Conservation (phyloP, 768 basidiomycete genomes). For the Multifurca ochricompacta region DNA sequence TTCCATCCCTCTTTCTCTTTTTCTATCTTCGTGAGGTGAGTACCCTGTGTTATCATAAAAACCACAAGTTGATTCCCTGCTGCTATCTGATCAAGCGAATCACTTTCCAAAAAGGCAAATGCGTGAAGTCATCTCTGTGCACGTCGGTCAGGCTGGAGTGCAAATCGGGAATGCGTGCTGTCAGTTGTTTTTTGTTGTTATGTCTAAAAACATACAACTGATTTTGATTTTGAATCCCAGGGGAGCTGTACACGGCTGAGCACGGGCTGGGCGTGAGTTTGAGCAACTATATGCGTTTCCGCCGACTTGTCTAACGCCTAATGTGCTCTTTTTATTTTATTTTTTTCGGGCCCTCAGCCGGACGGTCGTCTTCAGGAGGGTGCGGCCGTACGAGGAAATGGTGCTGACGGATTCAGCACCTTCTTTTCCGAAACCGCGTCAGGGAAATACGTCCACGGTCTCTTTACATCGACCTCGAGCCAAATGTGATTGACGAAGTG, state of each 20-base stretch:
- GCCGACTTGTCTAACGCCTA: constrained; percentile 39
- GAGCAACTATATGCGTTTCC: constrained; percentile 21
- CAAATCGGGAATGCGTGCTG: constrained; percentile 99
- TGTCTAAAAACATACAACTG: too few species aligned
- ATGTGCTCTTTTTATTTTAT: constrained; percentile 40
- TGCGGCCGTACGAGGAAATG: constrained; percentile 50
- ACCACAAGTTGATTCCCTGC: not conserved
- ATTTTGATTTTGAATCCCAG: too few species aligned
- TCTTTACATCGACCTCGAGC: constrained; percentile 95
- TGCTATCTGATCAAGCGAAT: not conserved
- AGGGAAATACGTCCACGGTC: constrained; percentile 98
- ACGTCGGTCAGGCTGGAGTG: constrained; percentile 98
- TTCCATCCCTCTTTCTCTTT: not conserved
- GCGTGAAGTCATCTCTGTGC: constrained; percentile 97
- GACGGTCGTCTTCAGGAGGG: constrained; percentile 85
- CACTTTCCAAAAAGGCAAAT: constrained; percentile 35
- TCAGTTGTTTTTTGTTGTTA: constrained; percentile 39
- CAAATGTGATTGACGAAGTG: constrained; percentile 97
- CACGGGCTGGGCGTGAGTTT: constrained; percentile 87
- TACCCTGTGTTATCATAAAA: not conserved
- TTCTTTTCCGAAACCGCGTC: constrained; percentile 98
- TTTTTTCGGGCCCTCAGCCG: constrained; percentile 73
- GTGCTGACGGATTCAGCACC: constrained; percentile 93
- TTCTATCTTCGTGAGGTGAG: too few species aligned
- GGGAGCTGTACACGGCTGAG: constrained; percentile 98